Evolutionary conservation across 148 eudicot genomes (phyloP), one percentile per base, ranked within the genome.

Genomic region (Camellia lanceoleosa): DNA sequence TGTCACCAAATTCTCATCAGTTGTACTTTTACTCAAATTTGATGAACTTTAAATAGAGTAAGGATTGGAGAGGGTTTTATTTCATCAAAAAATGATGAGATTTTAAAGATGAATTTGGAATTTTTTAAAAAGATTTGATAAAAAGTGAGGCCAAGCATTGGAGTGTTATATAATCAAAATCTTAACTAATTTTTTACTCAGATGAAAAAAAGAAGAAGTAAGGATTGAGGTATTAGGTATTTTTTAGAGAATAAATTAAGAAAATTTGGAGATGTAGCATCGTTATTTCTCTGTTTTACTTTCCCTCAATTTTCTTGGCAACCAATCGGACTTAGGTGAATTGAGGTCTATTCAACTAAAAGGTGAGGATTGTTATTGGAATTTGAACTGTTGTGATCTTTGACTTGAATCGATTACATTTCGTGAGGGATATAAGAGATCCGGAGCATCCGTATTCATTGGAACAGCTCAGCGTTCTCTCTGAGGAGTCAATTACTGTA

Each of bases 381-480:
- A 3, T 38, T 54, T 60, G 14, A 13, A 46, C 12, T 49, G 5
- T 47, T 78, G 88, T 76, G 82, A 80, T 89, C 93, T 73, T 94
- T 94, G 91, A 92, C 94, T 85, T 23, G 76, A 58, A 84, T 63
- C 41, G 83, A 77, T 54, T 79, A 94, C 87, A 94, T 82, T 83
- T 81, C 82, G 93, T 94, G 79, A 86, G 90, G 82, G 98, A 94
- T 85, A 94, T 92, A 77, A 85, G 93, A 70, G 98, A 94, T 94
- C 97, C 95, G 63, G 98, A 94, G 90, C 97, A 94, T 68, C 95
- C 98, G 3, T 94, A 94, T 81, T 92, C 97, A 2, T 79, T 94
- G 82, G 98, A 94, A 87, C 97, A 92, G 89, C 97, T 94, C 41
- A 90, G 93, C 83, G 97, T 92, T 86, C 91, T 94, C 56, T 91